Evolutionary conservation across 768 basidiomycete species (phyloP).

Genomic region (Lactarius vividus): DNA sequence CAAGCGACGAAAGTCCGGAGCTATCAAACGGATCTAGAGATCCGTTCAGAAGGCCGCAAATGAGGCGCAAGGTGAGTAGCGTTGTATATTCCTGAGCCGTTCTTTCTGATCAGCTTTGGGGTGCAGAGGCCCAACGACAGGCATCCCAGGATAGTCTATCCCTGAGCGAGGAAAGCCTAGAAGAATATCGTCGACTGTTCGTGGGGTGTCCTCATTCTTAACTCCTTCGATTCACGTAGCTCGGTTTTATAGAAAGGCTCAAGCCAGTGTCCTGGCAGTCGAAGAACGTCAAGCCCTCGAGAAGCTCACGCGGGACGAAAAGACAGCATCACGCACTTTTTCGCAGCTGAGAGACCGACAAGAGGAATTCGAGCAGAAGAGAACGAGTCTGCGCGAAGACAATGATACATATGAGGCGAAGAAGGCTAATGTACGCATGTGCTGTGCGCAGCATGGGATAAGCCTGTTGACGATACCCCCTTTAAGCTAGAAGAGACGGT

Average conservation of each 20-base stretch:
- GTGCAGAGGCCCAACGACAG: conserved; percentile 68
- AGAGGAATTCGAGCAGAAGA: conserved; percentile 59
- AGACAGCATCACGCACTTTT: conserved; percentile 62
- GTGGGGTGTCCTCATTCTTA: conserved; percentile 5
- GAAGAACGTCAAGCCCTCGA: conserved; percentile 87
- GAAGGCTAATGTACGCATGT: conserved; percentile 53
- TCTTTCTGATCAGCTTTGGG: conserved; percentile 17
- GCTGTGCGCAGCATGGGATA: background rate
- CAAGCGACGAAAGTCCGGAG: conserved; percentile 50
- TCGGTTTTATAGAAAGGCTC: conserved; percentile 58
- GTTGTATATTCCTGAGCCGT: background rate
- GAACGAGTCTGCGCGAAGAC: conserved; percentile 56
- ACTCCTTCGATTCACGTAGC: conserved; percentile 11
- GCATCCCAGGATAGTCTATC: conserved; percentile 73
- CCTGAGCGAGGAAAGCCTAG: conserved; percentile 77
- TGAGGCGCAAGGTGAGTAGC: conserved; percentile 67
- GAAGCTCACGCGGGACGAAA: conserved; percentile 76
- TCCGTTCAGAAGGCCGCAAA: conserved; percentile 68
- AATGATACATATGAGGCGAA: conserved; percentile 44
- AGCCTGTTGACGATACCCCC: background rate
- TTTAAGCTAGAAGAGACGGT: conserved; percentile 61
- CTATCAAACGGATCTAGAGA: conserved; percentile 62
- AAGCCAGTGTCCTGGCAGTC: conserved; percentile 75
- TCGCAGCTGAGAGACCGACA: conserved; percentile 66
- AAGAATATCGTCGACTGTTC: conserved; percentile 83